These are phyloP conservation scores for Lipomyces mesembrius DNA, from an alignment of 805 yeast genomes.

Conservation along the genomic window DNA sequence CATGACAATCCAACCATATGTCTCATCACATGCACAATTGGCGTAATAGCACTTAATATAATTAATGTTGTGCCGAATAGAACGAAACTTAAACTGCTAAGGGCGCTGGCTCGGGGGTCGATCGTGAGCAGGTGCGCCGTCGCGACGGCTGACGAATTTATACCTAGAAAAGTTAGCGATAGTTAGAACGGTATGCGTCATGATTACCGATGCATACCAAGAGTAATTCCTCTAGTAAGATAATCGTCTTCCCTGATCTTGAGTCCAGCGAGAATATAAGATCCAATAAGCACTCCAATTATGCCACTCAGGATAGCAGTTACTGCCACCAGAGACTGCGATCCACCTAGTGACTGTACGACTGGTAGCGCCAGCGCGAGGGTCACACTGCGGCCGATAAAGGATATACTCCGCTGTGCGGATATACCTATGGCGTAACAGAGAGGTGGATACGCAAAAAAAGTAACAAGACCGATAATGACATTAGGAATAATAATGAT, in stretches of 20 bases:
- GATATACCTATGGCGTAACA: constrained; percentile 69
- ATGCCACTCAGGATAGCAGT: constrained; percentile 79
- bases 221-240: constrained; percentile 73
- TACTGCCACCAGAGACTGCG: constrained; percentile 73
- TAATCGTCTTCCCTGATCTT: constrained; percentile 65
- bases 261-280: constrained; percentile 54
- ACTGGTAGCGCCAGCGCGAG: constrained; percentile 80
- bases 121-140: constrained; percentile 71
- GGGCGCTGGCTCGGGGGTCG: constrained; percentile 81
- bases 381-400: constrained; percentile 78
- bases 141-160: constrained; percentile 81
- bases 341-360: constrained; percentile 67
- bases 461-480: constrained; percentile 59
- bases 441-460: constrained; percentile 71
- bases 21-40: constrained; percentile 55
- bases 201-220: constrained; percentile 47
- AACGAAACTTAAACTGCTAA: constrained; percentile 72
- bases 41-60: constrained; percentile 63
- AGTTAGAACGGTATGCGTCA: background rate
- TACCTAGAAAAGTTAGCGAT: constrained; percentile 45
- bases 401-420: constrained; percentile 66
- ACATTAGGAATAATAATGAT: constrained; percentile 64
- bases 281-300: constrained; percentile 71
- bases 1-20: constrained; percentile 52
- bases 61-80: constrained; percentile 76